Evolutionary conservation across 1,284 basidiomycete species (phyloP), one percentile per base, ranked within the genome.

Genomic region (Melampsora occidentalis): DNA sequence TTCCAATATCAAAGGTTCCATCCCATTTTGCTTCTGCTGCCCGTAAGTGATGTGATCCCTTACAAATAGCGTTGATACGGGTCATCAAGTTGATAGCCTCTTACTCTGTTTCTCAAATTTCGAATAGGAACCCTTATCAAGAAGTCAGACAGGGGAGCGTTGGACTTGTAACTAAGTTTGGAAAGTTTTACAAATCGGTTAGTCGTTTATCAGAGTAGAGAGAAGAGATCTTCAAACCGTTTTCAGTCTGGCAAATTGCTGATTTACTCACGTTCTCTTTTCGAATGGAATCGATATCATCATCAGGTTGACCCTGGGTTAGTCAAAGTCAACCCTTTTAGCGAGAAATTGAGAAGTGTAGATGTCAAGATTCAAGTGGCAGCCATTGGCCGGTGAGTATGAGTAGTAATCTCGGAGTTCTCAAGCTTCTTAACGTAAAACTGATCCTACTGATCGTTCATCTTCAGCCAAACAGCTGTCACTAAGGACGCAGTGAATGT

Each of bases 241-340:
- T 46, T 25, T 6, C 31, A 46, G 57, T 67, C 5, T 42, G 39
- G 12, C 59, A 10, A 46, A 10, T 46, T 14, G 7, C 14, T 16
- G 22, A 59, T 22, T 31, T 6, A 59, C 22, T 59, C 31, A 2
- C 35, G 20, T 64, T 64, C 31, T 10, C 53, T 9, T 2, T 59
- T 46, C 7, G 0, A 22, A 22, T 31, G 9, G 81, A 35, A 33
- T 25, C 33, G 2, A 14, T 39, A n/a, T n/a, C n/a, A n/a, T n/a
- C n/a, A n/a, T 64, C 89, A 91, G 6, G 94, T 96, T 79, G 94
- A 97, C 83, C 94, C 94, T 0, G 94, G 94, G 79, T 87, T 97
- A 28, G 90, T 91, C 70, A 89, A 93, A 81, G 90, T 97, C 83
- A 97, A 98, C 82, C 91, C 95, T 76, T 96, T 93, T 86, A 91